Evolutionary conservation across 2,329 filamentous ascomycete genomes (phyloP), one percentile per base, ranked within the genome.

Genomic region (Trichophyton mentagrophytes): DNA sequence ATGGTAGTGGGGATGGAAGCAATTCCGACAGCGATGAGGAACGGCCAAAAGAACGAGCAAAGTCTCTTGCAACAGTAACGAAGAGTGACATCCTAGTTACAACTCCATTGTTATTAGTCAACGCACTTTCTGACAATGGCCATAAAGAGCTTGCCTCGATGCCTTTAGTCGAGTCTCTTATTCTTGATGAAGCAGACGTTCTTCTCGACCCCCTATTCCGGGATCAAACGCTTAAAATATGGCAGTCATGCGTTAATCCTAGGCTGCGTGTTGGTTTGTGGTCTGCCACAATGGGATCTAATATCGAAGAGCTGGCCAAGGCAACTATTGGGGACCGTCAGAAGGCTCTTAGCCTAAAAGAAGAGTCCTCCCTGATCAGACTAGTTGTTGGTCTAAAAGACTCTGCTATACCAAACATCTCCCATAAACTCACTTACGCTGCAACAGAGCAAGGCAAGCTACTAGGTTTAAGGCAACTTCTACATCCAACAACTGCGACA

Each of bases 271-370:
- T 90, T 2, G 89, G 88, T 8, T 85, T 95, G 63, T 99, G 92
- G 90, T 97, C 93, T 13, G 93, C 93, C 13, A 99, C 93, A 0
- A 96, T 99, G 86, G 90, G 89, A 2, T 96, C 92, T 15, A 93
- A 87, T 67, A 88, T 97, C 47, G 93, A 99, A 75, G 79, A 85
- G 20, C 78, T 96, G 6, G 82, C 89, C 55, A 82, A 82, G 5
- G 82, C 83, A n/a, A 86, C 85, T 13, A 81, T 93, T 58, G 76
- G 79, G 44, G 74, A 79, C 7, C 80, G 85, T 40, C 79, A 73
- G 58, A 70, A 73, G 47, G 70, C 64, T 42, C 74, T 79, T 68
- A 66, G 66, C 20, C 3, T 70, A 65, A 65, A 68, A 40, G 61
- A 64, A n/a, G 66, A 72, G 47, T 30, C 78, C 75, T 63, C 85